Evolutionary conservation across 176 grass and related monocot genomes (phyloP), one percentile per base, ranked within the genome.

Genomic region (Chloris gayana): DNA sequence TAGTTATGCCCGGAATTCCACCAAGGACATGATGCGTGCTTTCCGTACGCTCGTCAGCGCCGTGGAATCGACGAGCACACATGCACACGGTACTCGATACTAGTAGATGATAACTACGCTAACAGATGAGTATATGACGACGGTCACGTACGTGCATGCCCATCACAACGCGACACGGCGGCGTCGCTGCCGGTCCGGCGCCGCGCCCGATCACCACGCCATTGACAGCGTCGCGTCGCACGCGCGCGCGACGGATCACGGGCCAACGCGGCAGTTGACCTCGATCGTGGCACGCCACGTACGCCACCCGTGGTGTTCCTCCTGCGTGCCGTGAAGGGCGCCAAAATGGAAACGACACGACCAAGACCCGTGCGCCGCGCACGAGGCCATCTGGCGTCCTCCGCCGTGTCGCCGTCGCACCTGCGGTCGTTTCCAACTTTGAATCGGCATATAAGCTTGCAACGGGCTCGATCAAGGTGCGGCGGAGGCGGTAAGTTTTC

Each of bases 311-410:
- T 37, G 35, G 35, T 14, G 10, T 21, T 32, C 69, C 14, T 32
- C 47, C 21, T 24, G 49, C 50, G 19, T 37, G 76, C 62, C 76
- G 76, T 79, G 76, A 79, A 30, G 19, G 30, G 63, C 63, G 76
- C 63, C n/a, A n/a, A 47, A 6, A 6, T 22, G 33, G 29, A 61
- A 27, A 61, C 27, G 39, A 78, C n/a, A 8, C 12, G 10, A 32
- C 4, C 47, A 5, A 15, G 69, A 72, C 45, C 7, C 4, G 45
- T 69, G 41, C 18, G 50, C 50, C 50, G 42, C 50, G 42, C 39
- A n/a, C 17, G 32, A 44, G 35, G 7, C 47, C 53, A 42, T 1
- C 39, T 44, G 69, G 69, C 69, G 17, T 32, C 45, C 25, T 32
- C 45, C 25, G 41, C 69, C 42, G 69, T 47, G 69, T 24, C 42